Percentiles rank a stretch among this genome's conserved stretches.
These are phyloP conservation scores for Penicillium cataractarum DNA, from an alignment of 495 filamentous ascomycete genomes.

Conservation along the genomic window DNA sequence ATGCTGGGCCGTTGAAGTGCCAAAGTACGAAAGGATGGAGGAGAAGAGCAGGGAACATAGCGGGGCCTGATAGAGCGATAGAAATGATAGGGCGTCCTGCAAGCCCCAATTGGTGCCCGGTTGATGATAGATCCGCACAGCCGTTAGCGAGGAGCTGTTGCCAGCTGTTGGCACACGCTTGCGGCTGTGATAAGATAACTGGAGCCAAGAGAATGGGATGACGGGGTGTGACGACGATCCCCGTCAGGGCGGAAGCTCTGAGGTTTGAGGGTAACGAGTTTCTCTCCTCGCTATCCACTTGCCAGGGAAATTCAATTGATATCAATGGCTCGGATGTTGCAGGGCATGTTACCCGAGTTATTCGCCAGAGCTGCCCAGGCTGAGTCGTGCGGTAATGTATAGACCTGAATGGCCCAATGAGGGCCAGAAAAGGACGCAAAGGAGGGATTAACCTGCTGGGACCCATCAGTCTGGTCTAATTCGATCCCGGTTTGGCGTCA, in stretches of 20 bases:
- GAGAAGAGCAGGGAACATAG: not conserved
- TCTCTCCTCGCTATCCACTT: constrained; percentile 8
- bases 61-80: constrained; percentile 7
- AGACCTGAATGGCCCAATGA: constrained; percentile 17
- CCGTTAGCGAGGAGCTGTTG: constrained; percentile 5
- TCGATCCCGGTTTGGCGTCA: constrained; percentile 2
- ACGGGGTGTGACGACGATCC: not conserved
- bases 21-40: not conserved
- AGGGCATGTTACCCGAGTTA: not conserved
- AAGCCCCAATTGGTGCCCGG: constrained; percentile 16
- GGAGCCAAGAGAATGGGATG: not conserved
- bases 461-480: not conserved
- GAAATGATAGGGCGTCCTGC: not conserved
- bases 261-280: too few relatives aligned
- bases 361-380: constrained; percentile 3
- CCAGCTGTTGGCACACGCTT: not conserved
- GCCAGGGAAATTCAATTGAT: not conserved
- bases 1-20: constrained; percentile 16
- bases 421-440: not conserved
- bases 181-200: constrained; percentile 12
- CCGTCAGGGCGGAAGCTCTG: not conserved
- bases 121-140: constrained; percentile 13
- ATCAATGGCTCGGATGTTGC: not conserved
- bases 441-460: not conserved
- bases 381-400: constrained; percentile 1